Base-by-base conservation (phyloP, 805 yeast genomes). In the Ascoidea asiatica region DNA sequence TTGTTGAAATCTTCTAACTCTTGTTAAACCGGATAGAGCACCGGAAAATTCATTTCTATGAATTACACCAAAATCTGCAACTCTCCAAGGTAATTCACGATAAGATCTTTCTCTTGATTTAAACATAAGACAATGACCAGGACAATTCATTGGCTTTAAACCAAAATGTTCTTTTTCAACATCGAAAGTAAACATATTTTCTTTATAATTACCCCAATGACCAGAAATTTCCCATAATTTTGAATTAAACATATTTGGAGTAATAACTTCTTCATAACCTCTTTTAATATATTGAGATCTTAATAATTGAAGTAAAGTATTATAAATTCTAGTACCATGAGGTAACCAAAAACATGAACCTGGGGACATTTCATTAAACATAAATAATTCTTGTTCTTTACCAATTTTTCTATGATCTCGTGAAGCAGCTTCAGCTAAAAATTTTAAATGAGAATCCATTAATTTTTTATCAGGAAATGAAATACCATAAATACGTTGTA, bases 291-390 rank as follows among this genome's bases (percentile, higher is more conserved):
- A 92, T 69, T 92, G 95, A 44, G 64, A 60, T 67, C 90, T 78
- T 67, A 92, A 61, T 64, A 87, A 65, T 29, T 84, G 88, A 54
- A 79, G 78, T 63, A 92, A 72, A 48, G 86, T 77, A 66, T 86
- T 86, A 75, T 92, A 92, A 60, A 92, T 92, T 69, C 97, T 83
- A 42, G 99, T 80, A 66, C 99, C 99, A 59, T 90, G 98, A 43
- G 99, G 99, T 57, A 92, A 75, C 97, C 97, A 92, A 78, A 92
- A 92, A 48, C 95, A 89, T 38, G 94, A 79, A 53, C 99, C 99
- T 45, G 99, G 99, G 18, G 96, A 85, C 82, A 90, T 68, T 66
- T 92, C 98, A 65, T 92, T 79, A 77, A 92, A 92, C 66, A 81
- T 77, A 69, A 89, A 92, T 58, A 92, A 74, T 61, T 92, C 97